Evolutionary conservation across 2,329 filamentous ascomycete species (phyloP), one percentile per base, ranked within the genome.

Genomic region (Trichoderma aggressivum): DNA sequence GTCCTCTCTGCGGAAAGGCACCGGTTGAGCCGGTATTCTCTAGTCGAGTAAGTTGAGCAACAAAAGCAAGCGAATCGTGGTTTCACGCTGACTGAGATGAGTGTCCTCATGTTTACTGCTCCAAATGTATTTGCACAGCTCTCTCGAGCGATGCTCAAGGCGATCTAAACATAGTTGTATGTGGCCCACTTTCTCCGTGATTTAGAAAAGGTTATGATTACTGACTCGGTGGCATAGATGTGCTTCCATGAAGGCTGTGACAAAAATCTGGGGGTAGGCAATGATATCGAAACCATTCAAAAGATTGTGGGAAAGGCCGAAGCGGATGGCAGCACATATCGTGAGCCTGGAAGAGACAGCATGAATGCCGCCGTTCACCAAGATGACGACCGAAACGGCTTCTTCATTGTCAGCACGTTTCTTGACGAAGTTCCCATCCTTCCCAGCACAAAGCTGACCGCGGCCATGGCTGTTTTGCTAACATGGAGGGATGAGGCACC

Each of bases 101-200:
- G 81, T 83, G 82, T 32, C 70, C 72, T 0, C 81, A 83, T 60
- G 26, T 78, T 1, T 81, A 78, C 43, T 83, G 81, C 70, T 1
- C 2, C 0, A 3, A 4, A 0, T 83, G 81, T 43, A 50, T 79
- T 2, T 1, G 24, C 1, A 30, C 28, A 32, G 8, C 0, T 4
- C 21, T 10, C 3, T 14, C 26, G 28, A 55, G 50, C 8, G 5
- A 50, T 8, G 8, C 32, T 34, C 32, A 34, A 34, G 32, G 39
- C 26, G 26, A 28, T 14, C 26, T 28, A 28, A 28, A 28, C 5
- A 28, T 5, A 28, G 26, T 28, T 28, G 26, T 28, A 28, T 28
- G 26, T 28, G 26, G 26, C 26, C 5, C 26, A 28, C 26, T 28
- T 28, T 28, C 26, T 28, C 26, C 26, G 26, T 28, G 26, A 5